A percentile compares a stretch with the other conserved stretches of the same genome.
These are phyloP conservation scores for Diaporthe sp. DNA, from an alignment of 2,329 filamentous ascomycete species.

Conservation along the genomic window DNA sequence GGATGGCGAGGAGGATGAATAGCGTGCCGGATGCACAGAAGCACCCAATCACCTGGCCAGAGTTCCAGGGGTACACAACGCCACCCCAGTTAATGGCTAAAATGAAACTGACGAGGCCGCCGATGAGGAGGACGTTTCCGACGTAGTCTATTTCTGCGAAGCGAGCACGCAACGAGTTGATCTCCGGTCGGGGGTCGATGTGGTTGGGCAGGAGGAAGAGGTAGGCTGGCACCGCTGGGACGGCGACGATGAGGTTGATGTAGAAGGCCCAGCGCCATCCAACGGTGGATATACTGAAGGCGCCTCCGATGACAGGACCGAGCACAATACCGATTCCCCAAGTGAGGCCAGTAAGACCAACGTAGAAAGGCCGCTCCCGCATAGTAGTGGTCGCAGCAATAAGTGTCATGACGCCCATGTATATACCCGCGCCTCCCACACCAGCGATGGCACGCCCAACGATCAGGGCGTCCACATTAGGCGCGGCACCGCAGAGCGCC, in stretches of 20 bases:
- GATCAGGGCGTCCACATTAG: conserved; percentile 61
- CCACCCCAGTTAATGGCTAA: conserved; percentile 38
- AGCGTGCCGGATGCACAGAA: conserved; percentile 38
- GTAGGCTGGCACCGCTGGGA: conserved; percentile 24
- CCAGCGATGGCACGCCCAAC: conserved; percentile 60
- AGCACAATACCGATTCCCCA: conserved; percentile 55
- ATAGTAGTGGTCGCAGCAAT: conserved; percentile 17
- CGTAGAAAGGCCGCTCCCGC: neutral
- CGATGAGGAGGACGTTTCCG: conserved; percentile 35
- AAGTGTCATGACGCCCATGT: conserved; percentile 48
- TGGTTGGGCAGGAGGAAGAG: conserved; percentile 32
- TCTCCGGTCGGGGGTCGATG: conserved; percentile 38
- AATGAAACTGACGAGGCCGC: conserved; percentile 32
- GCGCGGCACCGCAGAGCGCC: conserved; percentile 59
- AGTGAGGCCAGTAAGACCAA: conserved; percentile 36
- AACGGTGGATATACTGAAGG: conserved; percentile 17
- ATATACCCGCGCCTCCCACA: conserved; percentile 60
- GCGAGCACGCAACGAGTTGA: neutral
- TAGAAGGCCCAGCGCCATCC: conserved; percentile 40
- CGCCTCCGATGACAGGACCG: conserved; percentile 36
- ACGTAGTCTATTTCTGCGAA: conserved; percentile 53
- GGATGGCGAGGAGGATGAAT: conserved; percentile 10
- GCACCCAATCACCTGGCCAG: conserved; percentile 40
- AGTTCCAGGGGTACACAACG: conserved; percentile 36
- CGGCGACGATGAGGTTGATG: conserved; percentile 36